Evolutionary conservation across 495 filamentous ascomycete species (phyloP).

Genomic region (Aspergillus wentii): DNA sequence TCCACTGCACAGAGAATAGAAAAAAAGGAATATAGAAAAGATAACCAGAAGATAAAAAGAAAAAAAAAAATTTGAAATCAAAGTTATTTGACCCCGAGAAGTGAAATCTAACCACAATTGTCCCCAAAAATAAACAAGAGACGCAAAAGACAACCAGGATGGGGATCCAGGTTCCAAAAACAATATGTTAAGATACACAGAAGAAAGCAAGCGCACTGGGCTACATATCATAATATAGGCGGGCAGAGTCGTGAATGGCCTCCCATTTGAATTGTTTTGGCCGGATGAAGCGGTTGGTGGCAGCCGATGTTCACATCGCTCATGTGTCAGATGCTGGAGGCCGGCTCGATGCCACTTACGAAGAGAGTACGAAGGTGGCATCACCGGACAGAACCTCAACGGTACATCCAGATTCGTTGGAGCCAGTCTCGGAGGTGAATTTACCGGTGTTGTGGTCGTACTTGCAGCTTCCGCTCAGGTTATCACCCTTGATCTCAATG

Average conservation of each 20-base stretch:
- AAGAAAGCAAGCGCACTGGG: constrained; percentile 22
- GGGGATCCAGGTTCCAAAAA: constrained; percentile 29
- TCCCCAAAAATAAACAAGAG: constrained; percentile 12
- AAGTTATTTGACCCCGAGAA: constrained; percentile 17
- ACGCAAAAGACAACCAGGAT: constrained; percentile 26
- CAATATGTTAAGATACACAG: constrained; percentile 42
- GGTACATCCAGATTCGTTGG: constrained; percentile 60
- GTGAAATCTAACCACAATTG: constrained; percentile 20
- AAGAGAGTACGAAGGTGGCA: constrained; percentile 43
- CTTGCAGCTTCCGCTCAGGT: constrained; percentile 62
- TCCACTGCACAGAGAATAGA: not conserved
- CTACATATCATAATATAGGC: constrained; percentile 9
- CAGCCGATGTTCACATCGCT: constrained; percentile 4
- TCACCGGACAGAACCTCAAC: constrained; percentile 48
- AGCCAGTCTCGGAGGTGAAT: constrained; percentile 38
- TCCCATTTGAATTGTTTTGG: constrained; percentile 5
- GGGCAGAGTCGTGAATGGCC: constrained; percentile 12
- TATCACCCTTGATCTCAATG: constrained; percentile 64
- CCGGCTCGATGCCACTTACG: no score
- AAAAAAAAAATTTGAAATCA: constrained; percentile 12
- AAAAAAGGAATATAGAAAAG: not conserved
- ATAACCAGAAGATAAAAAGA: constrained; percentile 3
- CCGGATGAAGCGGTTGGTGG: not conserved
- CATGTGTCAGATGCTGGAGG: no score
- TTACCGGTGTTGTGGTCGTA: constrained; percentile 65